Percentiles rank a stretch among this genome's conserved stretches.
Evolutionary conservation across 257 asterid species (phyloP).

Genomic region (Anisodus acutangulus): DNA sequence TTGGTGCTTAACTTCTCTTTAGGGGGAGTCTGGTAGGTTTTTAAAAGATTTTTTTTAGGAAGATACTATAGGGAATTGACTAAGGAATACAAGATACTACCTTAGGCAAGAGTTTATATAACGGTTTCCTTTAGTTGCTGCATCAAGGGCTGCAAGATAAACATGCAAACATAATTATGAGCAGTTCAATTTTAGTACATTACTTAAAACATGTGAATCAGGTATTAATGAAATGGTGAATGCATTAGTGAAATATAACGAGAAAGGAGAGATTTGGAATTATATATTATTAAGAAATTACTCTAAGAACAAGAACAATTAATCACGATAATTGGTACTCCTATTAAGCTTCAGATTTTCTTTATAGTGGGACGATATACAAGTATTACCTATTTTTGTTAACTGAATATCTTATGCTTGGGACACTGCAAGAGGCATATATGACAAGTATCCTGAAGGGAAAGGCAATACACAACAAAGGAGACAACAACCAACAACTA

Average conservation of each 20-base stretch:
- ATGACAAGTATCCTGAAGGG: too few relatives aligned
- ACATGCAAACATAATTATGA: constrained; percentile 29
- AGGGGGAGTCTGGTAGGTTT: not conserved
- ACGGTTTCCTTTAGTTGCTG: constrained; percentile 89
- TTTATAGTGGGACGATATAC: too few relatives aligned
- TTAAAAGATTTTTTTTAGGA: not conserved
- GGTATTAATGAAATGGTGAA: not conserved
- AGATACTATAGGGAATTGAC: not conserved
- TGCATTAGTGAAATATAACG: not conserved
- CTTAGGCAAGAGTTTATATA: constrained; percentile 93
- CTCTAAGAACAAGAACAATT: not conserved
- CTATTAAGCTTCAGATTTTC: not conserved
- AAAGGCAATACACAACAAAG: too few relatives aligned
- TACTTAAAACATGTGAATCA: constrained; percentile 14
- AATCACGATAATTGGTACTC: not conserved
- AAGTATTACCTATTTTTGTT: too few relatives aligned
- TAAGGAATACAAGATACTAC: constrained; percentile 40
- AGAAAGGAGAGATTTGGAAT: not conserved
- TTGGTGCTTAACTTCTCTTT: not conserved
- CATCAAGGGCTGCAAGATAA: constrained; percentile 79
- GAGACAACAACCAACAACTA: too few relatives aligned
- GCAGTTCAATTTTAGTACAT: not conserved
- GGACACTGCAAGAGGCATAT: too few relatives aligned
- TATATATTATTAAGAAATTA: too few relatives aligned
- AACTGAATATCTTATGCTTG: too few relatives aligned